Conservation (phyloP, 192 early-diverging fungal species). For the Thamnidium elegans region DNA sequence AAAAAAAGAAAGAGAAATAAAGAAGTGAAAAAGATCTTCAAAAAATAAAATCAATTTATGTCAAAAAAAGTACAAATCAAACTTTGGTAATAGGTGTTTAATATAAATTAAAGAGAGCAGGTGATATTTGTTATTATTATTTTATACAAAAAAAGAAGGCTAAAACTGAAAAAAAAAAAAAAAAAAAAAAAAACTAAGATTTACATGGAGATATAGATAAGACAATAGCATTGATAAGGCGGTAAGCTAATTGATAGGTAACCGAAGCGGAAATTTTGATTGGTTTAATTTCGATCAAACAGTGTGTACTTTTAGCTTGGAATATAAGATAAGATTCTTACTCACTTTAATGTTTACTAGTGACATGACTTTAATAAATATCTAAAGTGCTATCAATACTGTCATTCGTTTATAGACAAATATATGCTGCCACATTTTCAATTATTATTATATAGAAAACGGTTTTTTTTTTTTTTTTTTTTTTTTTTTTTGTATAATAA, state of each 20-base stretch:
- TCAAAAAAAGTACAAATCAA: too few relatives aligned
- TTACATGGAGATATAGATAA: slow-evolving; percentile 3
- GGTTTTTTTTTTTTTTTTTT: too few relatives aligned
- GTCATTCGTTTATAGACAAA: too few relatives aligned
- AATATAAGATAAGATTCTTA: neutral
- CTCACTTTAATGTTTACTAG: neutral
- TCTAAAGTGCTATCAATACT: too few relatives aligned
- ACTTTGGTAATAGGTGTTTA: too few relatives aligned
- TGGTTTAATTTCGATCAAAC: slow-evolving; percentile 1
- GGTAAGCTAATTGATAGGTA: slow-evolving; percentile 8
- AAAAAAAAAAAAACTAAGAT: neutral
- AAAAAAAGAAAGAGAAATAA: neutral
- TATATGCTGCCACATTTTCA: too few relatives aligned
- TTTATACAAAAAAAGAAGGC: neutral
- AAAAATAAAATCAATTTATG: too few relatives aligned
- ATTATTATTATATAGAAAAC: too few relatives aligned
- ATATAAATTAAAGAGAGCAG: too few relatives aligned
- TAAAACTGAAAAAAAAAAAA: slow-evolving; percentile 2
- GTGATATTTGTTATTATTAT: neutral
- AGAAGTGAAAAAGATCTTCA: neutral
- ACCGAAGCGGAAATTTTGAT: neutral
- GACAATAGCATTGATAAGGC: slow-evolving; percentile 10
- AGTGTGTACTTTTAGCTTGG: too few relatives aligned
- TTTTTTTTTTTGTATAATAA: too few relatives aligned
- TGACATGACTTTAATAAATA: too few relatives aligned